Evolutionary conservation across 306 rosid species (phyloP), one percentile per base, ranked within the genome.

Genomic region (Astragalus glycyphyllos): DNA sequence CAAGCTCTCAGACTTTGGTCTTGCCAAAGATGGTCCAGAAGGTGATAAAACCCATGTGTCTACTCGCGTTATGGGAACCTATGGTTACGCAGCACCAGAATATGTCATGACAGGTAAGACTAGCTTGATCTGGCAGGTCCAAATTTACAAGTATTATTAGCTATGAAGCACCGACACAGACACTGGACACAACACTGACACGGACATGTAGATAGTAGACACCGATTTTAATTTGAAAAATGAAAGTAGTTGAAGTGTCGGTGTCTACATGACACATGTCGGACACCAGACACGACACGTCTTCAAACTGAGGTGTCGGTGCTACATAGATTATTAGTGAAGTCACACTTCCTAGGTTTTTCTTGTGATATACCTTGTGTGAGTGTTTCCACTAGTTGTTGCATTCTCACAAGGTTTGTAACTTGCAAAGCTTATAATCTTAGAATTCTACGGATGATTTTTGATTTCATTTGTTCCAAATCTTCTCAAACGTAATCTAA

Each of bases 41-140:
- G 98, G 97, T 71, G 98, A 93, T 67, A 93, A 93, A 81, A 93
- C 98, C 61, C 98, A 93, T 32, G 98, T 93, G 57, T 93, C 98
- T 17, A 93, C 98, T 40, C 93, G 98, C 29, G 98, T 93, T 70
- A 93, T 93, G 98, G 98, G 98, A 84, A 93, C 98, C 17, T 93
- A 93, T 65, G 98, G 98, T 63, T 93, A 93, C 20, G 98, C 98
- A 35, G 98, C 98, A 45, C 98, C 98, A 14, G 98, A 93, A 81
- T 93, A 93, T 76, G 98, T 93, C 59, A 93, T 93, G 98, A 93
- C 98, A 3, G 98, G 98, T 93, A 66, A 77, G 84, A 50, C 59
- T 41, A 42, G 42, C 65, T 58, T 42, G 47, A 63, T 51, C 20
- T 51, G 57, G 60, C 66, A 12, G 15, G 26, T 60, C 45, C 55